A percentile compares a stretch with the other conserved stretches of the same genome.
Conservation (phyloP, 2,329 filamentous ascomycete species). For the Apiospora arundinis region DNA sequence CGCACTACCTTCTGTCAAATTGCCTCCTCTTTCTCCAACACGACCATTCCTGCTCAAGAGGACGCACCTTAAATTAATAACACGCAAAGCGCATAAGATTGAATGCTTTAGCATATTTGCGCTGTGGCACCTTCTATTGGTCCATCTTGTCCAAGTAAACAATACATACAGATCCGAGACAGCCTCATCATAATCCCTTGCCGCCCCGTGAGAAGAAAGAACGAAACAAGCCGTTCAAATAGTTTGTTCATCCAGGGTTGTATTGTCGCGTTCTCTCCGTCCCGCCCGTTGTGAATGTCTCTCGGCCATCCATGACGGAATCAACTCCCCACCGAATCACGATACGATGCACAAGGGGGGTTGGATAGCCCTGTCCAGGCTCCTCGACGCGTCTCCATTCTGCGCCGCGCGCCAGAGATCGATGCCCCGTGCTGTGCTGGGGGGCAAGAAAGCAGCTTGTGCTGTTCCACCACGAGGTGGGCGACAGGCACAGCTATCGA, state of each 20-base stretch:
- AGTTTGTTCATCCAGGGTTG: neutral
- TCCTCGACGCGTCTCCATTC: slow-evolving; percentile 11
- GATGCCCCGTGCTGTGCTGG: neutral
- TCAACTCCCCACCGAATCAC: slow-evolving; percentile 3
- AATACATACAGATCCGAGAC: slow-evolving; percentile 1
- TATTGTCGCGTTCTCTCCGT: neutral
- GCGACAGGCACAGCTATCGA: neutral
- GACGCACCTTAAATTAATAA: neutral
- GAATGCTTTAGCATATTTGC: neutral
- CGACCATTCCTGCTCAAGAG: neutral
- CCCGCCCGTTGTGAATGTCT: slow-evolving; percentile 17
- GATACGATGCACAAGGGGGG: slow-evolving; percentile 1
- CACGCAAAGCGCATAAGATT: neutral
- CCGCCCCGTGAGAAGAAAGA: neutral
- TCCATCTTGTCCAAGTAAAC: neutral
- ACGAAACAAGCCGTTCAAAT: neutral
- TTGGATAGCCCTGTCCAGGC: slow-evolving; percentile 5
- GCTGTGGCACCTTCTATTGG: neutral
- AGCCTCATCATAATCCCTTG: slow-evolving; percentile 9
- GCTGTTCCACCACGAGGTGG: neutral
- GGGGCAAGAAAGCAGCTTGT: neutral
- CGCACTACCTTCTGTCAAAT: neutral
- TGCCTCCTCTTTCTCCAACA: neutral
- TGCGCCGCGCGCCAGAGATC: slow-evolving; percentile 1
- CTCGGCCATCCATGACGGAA: slow-evolving; percentile 9